Percentiles rank a stretch among this genome's conserved stretches.
Evolutionary conservation across 2,329 filamentous ascomycete genomes (phyloP).

Genomic region (Cladosporium sp.): DNA sequence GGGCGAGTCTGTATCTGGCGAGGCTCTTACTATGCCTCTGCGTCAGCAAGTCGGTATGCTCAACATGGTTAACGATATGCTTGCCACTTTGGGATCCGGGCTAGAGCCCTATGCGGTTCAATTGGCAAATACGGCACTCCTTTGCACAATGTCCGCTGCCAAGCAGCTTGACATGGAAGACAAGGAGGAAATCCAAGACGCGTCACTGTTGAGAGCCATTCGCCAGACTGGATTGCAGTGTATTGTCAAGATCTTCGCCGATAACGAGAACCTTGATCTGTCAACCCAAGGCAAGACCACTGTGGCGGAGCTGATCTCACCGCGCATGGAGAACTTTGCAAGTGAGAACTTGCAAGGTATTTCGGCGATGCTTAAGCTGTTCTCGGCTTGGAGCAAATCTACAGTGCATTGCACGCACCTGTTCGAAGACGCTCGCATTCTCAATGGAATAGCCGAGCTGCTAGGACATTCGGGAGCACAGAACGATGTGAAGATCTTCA

Average conservation of each 20-base stretch:
- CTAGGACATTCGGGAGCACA: constrained; percentile 73
- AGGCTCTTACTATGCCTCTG: constrained; percentile 31
- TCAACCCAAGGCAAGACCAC: constrained; percentile 68
- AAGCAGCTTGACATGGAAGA: constrained; percentile 34
- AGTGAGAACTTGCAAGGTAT: constrained; percentile 86
- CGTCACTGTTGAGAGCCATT: constrained; percentile 64
- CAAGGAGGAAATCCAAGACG: constrained; percentile 35
- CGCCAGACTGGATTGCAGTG: constrained; percentile 79
- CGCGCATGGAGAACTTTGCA: constrained; percentile 74
- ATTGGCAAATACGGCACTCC: constrained; percentile 75
- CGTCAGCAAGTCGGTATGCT: constrained; percentile 87
- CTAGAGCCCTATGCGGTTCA: constrained; percentile 66
- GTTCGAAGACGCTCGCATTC: constrained; percentile 57
- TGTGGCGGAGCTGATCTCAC: constrained; percentile 72
- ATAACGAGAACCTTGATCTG: constrained; percentile 71
- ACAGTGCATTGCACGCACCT: constrained; percentile 69
- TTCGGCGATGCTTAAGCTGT: constrained; percentile 76
- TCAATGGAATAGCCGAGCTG: constrained; percentile 71
- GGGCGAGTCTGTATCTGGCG: not conserved
- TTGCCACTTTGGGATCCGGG: constrained; percentile 77
- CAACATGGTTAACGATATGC: constrained; percentile 85
- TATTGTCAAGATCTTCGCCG: constrained; percentile 73
- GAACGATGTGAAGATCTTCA: constrained; percentile 81
- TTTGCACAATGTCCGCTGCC: constrained; percentile 61
- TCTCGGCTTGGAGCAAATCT: constrained; percentile 76